Evolutionary conservation across 352 stramenopile genomes (phyloP), one percentile per base, ranked within the genome.

Genomic region (Phytophthora sansomeana): DNA sequence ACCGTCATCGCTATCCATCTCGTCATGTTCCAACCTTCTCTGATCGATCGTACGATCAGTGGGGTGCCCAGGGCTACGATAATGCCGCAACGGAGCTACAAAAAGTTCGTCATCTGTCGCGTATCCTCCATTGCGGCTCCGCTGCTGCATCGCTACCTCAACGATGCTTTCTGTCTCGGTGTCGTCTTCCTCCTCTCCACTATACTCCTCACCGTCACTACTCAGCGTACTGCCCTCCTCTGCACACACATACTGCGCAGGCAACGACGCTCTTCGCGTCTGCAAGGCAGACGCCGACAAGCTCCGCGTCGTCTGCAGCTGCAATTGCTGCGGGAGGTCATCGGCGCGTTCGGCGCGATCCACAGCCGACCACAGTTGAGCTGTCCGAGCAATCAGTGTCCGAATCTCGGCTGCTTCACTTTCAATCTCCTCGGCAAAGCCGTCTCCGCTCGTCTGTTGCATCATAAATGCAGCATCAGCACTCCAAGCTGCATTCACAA

Each of bases 401-500:
- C 73, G 35, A 43, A 76, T 78, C 38, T 81, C 73, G 13, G 58
- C 59, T 6, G 58, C 66, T 58, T 78, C 69, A 51, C 61, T 76
- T 48, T 78, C 67, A 11, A 70, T 74, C 38, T 78, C 71, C 33
- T 64, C 61, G 0, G 67, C 66, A 58, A 74, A 75, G 29, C 67
- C 49, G 6, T 47, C 43, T 4, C 32, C 46, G 28, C n/a, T 58
- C 3, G 30, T 19, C 33, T 39, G 38, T 1, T 30, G 46, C 5
- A 33, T 38, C 4, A 50, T n/a, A n/a, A 30, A 41, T 14, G 21
- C 33, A 33, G 16, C 19, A 41, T 2, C 17, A 21, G 14, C 19
- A 42, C n/a, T 9, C n/a, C 33, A 8, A 26, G 3, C 49, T 44
- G 28, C 21, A 26, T 24, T 24, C 21, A 24, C 3, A 24, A 24